These are phyloP conservation scores for Eucalyptus marginata DNA, from an alignment of 345 rosid genomes.

Conservation along the genomic window DNA sequence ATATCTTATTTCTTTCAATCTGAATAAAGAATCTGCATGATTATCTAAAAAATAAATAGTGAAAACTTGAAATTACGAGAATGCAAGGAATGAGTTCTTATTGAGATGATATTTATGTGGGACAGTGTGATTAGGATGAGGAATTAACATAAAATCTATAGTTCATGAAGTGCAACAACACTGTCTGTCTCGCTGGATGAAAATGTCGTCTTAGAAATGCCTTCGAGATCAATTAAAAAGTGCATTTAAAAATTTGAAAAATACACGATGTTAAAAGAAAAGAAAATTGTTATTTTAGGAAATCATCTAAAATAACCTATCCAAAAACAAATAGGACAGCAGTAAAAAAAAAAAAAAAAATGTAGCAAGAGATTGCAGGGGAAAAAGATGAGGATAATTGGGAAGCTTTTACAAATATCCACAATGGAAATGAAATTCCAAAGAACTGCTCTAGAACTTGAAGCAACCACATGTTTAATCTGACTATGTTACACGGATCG, in stretches of 20 bases:
- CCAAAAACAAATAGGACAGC: fast-evolving
- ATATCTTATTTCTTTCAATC: neutral
- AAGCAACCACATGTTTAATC: neutral
- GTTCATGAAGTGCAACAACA: neutral
- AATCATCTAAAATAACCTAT: neutral
- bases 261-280: neutral
- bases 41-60: neutral
- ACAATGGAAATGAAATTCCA: neutral
- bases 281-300: fast-evolving
- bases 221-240: neutral
- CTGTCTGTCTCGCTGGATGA: no score
- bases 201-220: neutral
- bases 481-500: neutral
- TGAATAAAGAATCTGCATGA: neutral
- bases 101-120: neutral
- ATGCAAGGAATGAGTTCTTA: neutral
- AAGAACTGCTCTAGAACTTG: neutral
- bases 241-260: neutral
- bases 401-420: neutral
- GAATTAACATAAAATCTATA: neutral
- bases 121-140: neutral
- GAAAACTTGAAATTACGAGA: neutral
- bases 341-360: fast-evolving
- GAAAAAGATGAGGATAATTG: neutral
- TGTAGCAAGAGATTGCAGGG: neutral